Evolutionary conservation across 257 asterid genomes (phyloP), one percentile per base, ranked within the genome.

Genomic region (Linaria vulgaris): DNA sequence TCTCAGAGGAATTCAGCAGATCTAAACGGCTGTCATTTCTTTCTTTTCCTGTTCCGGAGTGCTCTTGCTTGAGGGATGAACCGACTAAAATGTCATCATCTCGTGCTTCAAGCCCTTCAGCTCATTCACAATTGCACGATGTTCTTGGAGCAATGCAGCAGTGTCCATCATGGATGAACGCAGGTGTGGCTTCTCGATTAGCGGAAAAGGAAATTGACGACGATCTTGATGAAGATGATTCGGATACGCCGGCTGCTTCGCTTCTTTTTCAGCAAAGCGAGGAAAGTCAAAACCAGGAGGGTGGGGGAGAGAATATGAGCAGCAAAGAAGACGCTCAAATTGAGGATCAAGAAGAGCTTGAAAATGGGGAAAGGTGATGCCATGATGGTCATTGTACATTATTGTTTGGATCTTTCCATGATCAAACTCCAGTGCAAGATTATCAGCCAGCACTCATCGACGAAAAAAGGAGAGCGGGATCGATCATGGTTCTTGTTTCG

Each of bases 261-360:
- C 73, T 75, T 59, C 91, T 87, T 55, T 90, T 85, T 66, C 54
- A 71, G 71, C 88, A 75, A 56, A 74, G 74, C 12, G 70, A 48
- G 19, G 90, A 67, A 21, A 79, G 69, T 68, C 80, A 67, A 21
- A 79, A 68, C 66, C 80, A 72, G 49, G 88, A 79, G 49, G 88
- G 75, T 17, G 84, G 67, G 9, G 81, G 65, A 27, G 98, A 92
- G 58, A 27, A 27, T 27, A 64, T 67, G 61, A 73, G 73, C 82
- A 78, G 31, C 77, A 87, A 87, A 69, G 97, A 94, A 68, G 99
- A 90, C 30, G 43, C 85, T 9, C 95, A 74, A 65, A 88, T 89
- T 68, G 99, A 94, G 66, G 99, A 94, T 76, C 96, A 84, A 64
- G 99, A 90, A 74, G 99, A 94, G 68, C 95, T 87, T 0, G 99